Percentiles rank a stretch among this genome's conserved stretches.
phyloP scores from a whole-genome alignment of 2,329 filamentous ascomycete species.

The Lecanoromycetidae sp. region DNA sequence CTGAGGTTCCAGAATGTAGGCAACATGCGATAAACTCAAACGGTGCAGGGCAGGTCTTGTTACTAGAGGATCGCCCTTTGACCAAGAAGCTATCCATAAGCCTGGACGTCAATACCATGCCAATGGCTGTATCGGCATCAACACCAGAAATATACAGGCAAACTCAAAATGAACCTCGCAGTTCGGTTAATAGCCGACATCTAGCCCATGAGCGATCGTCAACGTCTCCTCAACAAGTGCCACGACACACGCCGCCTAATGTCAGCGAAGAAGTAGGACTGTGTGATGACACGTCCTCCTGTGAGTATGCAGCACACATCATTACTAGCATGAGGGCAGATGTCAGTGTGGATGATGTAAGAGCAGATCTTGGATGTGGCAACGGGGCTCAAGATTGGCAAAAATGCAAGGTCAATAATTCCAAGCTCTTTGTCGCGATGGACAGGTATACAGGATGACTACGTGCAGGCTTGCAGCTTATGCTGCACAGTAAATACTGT shows the following conservation, averaged over 20 bases:
- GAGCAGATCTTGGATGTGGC: conserved; percentile 11
- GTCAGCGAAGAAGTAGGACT: neutral
- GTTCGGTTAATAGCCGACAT: no score
- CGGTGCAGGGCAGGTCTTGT: no score
- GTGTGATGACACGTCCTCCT: conserved; percentile 8
- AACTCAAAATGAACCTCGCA: no score
- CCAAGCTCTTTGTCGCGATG: conserved; percentile 9
- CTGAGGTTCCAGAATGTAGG: no score
- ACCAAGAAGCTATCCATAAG: no score
- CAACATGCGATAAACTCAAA: no score
- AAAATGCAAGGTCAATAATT: conserved; percentile 9
- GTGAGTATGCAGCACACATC: conserved; percentile 12
- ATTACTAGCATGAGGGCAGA: conserved; percentile 14
- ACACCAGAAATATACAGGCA: no score
- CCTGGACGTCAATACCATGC: no score
- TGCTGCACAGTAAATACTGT: no score
- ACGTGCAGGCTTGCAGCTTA: no score
- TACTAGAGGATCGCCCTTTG: no score
- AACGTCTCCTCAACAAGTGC: neutral
- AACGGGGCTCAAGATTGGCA: neutral
- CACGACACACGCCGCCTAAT: neutral
- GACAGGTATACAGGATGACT: conserved; percentile 3
- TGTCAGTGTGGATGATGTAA: conserved; percentile 4
- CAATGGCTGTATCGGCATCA: no score
- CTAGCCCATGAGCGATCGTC: neutral